These are phyloP conservation scores for Rubus idaeus DNA, from an alignment of 306 rosid species.

Conservation along the genomic window DNA sequence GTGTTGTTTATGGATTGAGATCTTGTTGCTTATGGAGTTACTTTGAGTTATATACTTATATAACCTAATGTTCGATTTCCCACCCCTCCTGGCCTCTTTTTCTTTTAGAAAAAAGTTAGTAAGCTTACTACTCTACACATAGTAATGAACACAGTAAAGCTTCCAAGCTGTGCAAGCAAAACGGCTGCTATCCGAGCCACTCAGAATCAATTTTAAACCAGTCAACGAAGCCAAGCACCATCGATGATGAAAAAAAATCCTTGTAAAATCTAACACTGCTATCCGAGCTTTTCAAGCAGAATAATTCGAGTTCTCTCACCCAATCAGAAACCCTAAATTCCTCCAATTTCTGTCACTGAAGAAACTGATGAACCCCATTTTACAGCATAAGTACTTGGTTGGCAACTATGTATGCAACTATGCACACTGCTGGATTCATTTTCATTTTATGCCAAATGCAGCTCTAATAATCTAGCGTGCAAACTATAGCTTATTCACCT, in stretches of 20 bases:
- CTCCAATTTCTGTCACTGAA: background rate
- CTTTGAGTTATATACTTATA: background rate
- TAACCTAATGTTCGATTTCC: background rate
- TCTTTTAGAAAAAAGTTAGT: background rate
- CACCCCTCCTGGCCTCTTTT: background rate
- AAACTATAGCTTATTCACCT: background rate
- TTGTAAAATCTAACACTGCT: background rate
- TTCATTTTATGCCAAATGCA: background rate
- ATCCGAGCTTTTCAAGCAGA: background rate
- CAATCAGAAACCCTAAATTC: background rate
- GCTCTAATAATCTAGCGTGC: background rate
- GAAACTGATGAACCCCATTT: background rate
- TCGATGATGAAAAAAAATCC: background rate
- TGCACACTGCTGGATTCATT: background rate
- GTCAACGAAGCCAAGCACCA: background rate
- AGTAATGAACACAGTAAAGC: background rate
- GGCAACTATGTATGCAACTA: background rate
- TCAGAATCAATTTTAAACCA: background rate
- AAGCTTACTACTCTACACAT: background rate
- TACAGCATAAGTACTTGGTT: background rate
- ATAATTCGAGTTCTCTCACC: background rate
- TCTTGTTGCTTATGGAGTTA: background rate
- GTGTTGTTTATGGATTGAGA: background rate
- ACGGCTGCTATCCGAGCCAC: background rate
- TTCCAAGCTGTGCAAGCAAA: background rate